Evolutionary conservation across 129 eudicot genomes (phyloP), one percentile per base, ranked within the genome.

Genomic region (Flaveria robusta): DNA sequence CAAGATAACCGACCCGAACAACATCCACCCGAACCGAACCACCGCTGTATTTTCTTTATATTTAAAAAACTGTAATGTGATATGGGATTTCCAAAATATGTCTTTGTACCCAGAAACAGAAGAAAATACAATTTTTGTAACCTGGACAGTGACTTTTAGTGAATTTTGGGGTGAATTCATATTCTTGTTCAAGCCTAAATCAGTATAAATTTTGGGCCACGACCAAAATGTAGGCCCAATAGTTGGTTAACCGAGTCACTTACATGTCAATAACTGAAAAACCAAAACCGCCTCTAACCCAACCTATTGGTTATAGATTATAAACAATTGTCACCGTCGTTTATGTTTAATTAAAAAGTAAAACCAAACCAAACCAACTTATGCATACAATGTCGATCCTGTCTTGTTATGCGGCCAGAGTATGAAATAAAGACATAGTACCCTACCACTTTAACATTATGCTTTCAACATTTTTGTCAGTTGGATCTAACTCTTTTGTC

Each of bases 361-460:
- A 3, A 13, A 13, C 52, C 5, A 2, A 46, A 46, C n/a, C 7
- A 12, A 46, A 13, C 5, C 15, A 8, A 6, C 47, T 9, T 2
- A 11, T 20, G 29, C 14, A 55, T 7, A 22, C 63, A 12, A 2
- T 55, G 27, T 55, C 3, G 3, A 55, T 55, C 24, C 9, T 55
- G 22, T 18, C 31, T 56, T 56, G 64, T 56, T 56, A 56, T 22
- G 64, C 16, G 2, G 31, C 5, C 31, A 56, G 9, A 20, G 64
- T 20, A 56, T 56, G 64, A 18, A 56, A 56, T 22, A 22, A 20
- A 20, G 29, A 22, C 14, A 20, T 56, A 20, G 31, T 56, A 22
- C 64, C 64, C 64, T 56, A 22, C 64, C 64, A 56, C 31, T 22
- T 56, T 56, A 24, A 22, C 64, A 56, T 22, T 56, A 56, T 56